Evolutionary conservation across 768 basidiomycete genomes (phyloP), one percentile per base, ranked within the genome.

Genomic region (Chalciporus chontae): DNA sequence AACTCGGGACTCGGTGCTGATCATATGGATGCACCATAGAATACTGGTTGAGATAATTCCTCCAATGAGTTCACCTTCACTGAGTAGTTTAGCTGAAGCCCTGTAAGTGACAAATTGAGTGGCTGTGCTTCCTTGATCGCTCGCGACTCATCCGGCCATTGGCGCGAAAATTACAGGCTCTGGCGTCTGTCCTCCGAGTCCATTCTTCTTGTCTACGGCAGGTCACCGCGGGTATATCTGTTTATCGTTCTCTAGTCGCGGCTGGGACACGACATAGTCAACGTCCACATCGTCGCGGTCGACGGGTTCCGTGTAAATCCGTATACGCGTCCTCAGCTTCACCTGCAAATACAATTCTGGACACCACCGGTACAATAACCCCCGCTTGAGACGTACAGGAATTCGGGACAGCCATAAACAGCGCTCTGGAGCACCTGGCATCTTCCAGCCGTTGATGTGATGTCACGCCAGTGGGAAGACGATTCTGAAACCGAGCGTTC

Each of bases 401-500:
- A 31, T 32, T 19, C 31, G 10, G 43, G 43, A 14, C 43, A 31
- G 29, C n/a, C 41, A 7, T 19, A 31, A 32, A 13, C 40, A 8
- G 27, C 17, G 27, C 31, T 32, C 29, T 43, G 29, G 29, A 19
- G 13, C 26, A 40, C 6, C 11, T 41, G 29, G 29, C 13, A 27
- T 40, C 40, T 17, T 19, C 5, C 18, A 26, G 19, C 43, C 17
- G 44, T 39, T 36, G n/a, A 45, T 48, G 36, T 58, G 38, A 63
- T 66, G 59, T 55, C 56, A 8, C 50, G 40, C 47, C 49, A 51
- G 40, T 48, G 39, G 41, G 47, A 57, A 41, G 29, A 34, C 48
- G 40, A 40, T 36, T 48, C 44, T 54, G 48, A 51, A 50, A 29
- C 44, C 29, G 58, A 73, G 36, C 77, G 73, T 48, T 66, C 67